Base-by-base conservation (phyloP, 2,329 filamentous ascomycete species). In the Nemania sp. region DNA sequence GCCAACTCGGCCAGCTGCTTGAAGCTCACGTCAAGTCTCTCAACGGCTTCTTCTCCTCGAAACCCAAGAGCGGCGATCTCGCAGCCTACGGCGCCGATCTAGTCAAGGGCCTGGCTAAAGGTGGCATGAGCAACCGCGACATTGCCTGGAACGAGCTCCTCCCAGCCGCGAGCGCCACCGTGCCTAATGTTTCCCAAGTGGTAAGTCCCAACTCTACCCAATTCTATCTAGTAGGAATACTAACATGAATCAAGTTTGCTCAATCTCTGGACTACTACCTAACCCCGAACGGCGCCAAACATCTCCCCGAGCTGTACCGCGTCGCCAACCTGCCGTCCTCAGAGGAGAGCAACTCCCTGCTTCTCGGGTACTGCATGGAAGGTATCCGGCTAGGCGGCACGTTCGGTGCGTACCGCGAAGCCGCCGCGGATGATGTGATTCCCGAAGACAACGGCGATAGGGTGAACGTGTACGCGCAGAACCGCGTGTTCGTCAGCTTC, bases 231-330 rank as follows among this genome's bases (percentile, higher is more conserved):
- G 8, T 5, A 6, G 5, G 22, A 8, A 40, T 19, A 7, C 62
- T 70, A 39, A 72, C 50, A 19, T 1, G 1, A 8, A 5, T n/a
- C 9, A 56, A 85, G 78, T 90, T 91, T 66, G 83, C 86, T 1
- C 86, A 89, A 72, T 78, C 87, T 2, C 75, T 91, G 15, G 88
- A 91, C 66, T 91, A 82, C 72, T 91, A 88, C 66, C 77, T 91
- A 5, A 80, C 81, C 0, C 73, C 79, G 2, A 72, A 80, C 26
- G 81, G 83, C 61, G 71, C 75, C 49, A 61, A 73, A 11, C 76
- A 90, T 63, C 70, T 88, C 0, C 74, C 80, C 0, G 81, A 84
- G 37, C 78, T 92, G 49, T 79, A 86, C 61, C 73, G 73, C 15
- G 73, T 88, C 14, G 82, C 89, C 23, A 73, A 77, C 28, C 67